Evolutionary conservation across 2,329 filamentous ascomycete genomes (phyloP).

Genomic region (Dothistroma septosporum): DNA sequence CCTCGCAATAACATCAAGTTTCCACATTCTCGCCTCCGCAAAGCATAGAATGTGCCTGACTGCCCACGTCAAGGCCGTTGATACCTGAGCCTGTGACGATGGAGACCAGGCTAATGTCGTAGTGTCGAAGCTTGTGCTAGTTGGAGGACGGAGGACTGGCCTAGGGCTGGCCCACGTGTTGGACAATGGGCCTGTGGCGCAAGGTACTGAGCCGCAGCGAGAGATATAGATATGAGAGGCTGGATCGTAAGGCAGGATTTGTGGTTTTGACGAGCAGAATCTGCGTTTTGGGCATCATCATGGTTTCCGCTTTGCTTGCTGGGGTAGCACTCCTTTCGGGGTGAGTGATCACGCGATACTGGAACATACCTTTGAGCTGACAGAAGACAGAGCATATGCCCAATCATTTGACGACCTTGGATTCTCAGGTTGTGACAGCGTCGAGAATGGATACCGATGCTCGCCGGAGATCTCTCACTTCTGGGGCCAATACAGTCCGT

Average conservation of each 20-base stretch:
- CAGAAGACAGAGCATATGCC: constrained; percentile 6
- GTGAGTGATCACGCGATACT: constrained; percentile 4
- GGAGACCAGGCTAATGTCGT: neutral
- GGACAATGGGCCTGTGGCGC: neutral
- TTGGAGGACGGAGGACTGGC: neutral
- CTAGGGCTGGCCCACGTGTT: neutral
- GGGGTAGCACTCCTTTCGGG: constrained; percentile 15
- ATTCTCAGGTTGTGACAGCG: constrained; percentile 24
- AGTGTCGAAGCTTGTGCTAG: neutral
- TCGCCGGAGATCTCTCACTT: constrained; percentile 57
- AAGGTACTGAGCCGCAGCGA: neutral
- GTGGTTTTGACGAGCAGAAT: neutral
- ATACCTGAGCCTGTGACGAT: neutral
- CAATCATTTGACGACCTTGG: constrained; percentile 1
- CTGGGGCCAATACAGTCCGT: constrained; percentile 85
- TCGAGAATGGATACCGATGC: constrained; percentile 58
- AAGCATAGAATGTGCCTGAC: neutral
- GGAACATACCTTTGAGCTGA: neutral
- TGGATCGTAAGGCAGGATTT: neutral
- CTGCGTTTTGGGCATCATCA: constrained; percentile 3
- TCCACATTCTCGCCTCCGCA: neutral
- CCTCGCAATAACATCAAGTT: neutral
- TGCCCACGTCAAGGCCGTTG: neutral
- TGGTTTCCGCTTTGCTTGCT: constrained; percentile 12
- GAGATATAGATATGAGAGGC: constrained; percentile 8